A percentile compares a stretch with the other conserved stretches of the same genome.
Evolutionary conservation across 2,329 filamentous ascomycete genomes (phyloP).

Genomic region (Aspergillus costaricaensis): DNA sequence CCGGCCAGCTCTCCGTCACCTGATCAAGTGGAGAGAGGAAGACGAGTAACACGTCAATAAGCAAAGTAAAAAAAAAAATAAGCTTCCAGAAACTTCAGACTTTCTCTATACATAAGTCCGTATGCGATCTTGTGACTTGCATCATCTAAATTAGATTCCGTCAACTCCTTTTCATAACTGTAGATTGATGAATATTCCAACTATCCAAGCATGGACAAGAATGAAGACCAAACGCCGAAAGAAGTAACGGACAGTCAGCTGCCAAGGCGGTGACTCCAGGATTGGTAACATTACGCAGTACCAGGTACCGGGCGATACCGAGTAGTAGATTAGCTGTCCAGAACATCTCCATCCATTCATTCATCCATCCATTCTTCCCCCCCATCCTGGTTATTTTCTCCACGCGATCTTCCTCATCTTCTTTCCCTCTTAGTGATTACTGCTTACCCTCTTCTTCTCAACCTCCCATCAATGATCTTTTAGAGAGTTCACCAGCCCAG

Average conservation of each 20-base stretch:
- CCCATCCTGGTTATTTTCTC: background rate
- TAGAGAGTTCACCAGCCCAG: slow-evolving; percentile 9
- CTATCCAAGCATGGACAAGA: background rate
- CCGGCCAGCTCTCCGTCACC: slow-evolving; percentile 12
- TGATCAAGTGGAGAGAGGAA: slow-evolving; percentile 15
- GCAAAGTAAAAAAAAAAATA: too few species aligned
- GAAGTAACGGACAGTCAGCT: background rate
- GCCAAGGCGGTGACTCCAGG: background rate
- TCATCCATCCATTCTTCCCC: background rate
- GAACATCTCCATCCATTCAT: slow-evolving; percentile 17
- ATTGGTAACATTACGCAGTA: slow-evolving; percentile 24
- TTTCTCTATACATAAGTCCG: too few species aligned
- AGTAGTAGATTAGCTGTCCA: slow-evolving; percentile 29
- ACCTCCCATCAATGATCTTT: slow-evolving; percentile 20
- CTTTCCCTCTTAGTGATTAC: background rate
- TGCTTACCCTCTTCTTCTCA: slow-evolving; percentile 1
- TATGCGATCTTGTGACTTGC: too few species aligned
- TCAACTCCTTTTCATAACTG: too few species aligned
- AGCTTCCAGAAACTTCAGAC: too few species aligned
- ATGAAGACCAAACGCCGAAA: background rate
- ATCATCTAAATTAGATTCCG: too few species aligned
- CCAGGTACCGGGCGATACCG: slow-evolving; percentile 8
- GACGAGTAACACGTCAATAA: too few species aligned
- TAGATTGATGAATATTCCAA: background rate
- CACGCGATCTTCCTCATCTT: slow-evolving; percentile 19